A percentile compares a stretch with the other conserved stretches of the same genome.
Evolutionary conservation across 176 grass and related monocot genomes (phyloP).

Genomic region (Pontederia crassipes): DNA sequence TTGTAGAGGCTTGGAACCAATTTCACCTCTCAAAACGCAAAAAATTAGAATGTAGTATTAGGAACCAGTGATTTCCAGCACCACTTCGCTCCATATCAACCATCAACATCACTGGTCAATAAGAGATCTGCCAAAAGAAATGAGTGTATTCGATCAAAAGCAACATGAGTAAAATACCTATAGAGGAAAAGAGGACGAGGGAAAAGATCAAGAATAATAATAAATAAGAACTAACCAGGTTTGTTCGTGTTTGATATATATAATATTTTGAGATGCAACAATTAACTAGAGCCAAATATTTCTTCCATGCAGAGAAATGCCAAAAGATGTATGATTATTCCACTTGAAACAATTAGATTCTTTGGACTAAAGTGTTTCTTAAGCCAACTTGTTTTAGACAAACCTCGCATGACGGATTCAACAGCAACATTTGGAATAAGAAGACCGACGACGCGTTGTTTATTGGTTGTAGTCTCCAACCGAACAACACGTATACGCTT

Average conservation of each 20-base stretch:
- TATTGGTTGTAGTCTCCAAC: constrained; percentile 65
- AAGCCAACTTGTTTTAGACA: constrained; percentile 11
- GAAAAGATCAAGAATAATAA: not conserved
- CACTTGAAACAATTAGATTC: not conserved
- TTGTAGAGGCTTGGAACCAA: no score
- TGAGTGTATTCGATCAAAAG: not conserved
- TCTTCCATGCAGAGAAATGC: no score
- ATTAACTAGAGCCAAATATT: no score
- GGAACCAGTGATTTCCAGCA: no score
- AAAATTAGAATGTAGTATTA: no score
- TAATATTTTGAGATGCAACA: no score
- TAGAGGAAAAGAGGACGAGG: not conserved
- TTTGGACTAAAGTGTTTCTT: not conserved
- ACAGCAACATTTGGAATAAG: constrained; percentile 86
- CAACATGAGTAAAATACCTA: not conserved
- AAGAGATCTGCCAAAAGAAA: constrained; percentile 39
- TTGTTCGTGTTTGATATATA: no score
- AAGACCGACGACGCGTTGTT: constrained; percentile 57
- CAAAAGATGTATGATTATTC: no score
- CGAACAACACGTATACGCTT: constrained; percentile 72
- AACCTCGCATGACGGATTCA: constrained; percentile 84
- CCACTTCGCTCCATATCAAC: constrained; percentile 29
- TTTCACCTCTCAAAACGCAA: no score
- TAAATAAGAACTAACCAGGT: no score
- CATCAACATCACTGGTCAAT: constrained; percentile 43